A percentile compares a stretch with the other conserved stretches of the same genome.
Evolutionary conservation across 306 rosid species (phyloP).

Genomic region (Leucaena leucocephala): DNA sequence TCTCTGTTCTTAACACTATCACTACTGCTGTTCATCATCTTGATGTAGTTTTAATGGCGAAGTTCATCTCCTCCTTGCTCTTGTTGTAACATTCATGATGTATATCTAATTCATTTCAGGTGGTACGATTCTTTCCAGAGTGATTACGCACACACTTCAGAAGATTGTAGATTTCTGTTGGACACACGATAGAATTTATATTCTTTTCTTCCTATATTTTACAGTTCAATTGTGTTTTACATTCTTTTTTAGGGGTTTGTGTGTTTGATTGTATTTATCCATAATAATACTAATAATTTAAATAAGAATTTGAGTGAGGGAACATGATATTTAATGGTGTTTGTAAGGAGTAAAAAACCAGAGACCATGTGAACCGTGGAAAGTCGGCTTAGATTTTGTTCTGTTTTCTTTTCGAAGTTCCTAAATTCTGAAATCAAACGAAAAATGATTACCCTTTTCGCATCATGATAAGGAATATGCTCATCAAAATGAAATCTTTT

Average conservation of each 20-base stretch:
- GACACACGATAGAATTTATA: constrained; percentile 26
- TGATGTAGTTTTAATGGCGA: constrained; percentile 47
- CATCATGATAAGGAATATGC: not conserved
- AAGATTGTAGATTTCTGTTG: constrained; percentile 38
- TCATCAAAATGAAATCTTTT: not conserved
- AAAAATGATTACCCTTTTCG: not conserved
- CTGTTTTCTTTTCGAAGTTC: not conserved
- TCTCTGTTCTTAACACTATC: constrained; percentile 44
- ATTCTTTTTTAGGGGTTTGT: not conserved
- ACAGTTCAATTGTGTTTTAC: not conserved
- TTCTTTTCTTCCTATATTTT: constrained; percentile 24
- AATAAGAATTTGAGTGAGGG: not conserved
- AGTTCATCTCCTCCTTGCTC: not conserved
- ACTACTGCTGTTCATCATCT: constrained; percentile 38
- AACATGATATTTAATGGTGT: not conserved
- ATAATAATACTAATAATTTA: not conserved
- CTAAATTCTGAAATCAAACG: not conserved
- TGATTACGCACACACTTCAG: constrained; percentile 26
- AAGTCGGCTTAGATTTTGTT: not conserved
- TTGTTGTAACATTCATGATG: constrained; percentile 26
- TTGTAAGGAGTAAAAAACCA: not conserved
- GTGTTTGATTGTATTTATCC: not conserved
- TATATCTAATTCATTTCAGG: constrained; percentile 30
- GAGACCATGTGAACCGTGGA: not conserved
- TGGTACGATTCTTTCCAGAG: constrained; percentile 42